Percentiles rank a stretch among this genome's conserved stretches.
These are phyloP conservation scores for Xerocomellus amylosporus DNA, from an alignment of 768 basidiomycete species.

Conservation along the genomic window DNA sequence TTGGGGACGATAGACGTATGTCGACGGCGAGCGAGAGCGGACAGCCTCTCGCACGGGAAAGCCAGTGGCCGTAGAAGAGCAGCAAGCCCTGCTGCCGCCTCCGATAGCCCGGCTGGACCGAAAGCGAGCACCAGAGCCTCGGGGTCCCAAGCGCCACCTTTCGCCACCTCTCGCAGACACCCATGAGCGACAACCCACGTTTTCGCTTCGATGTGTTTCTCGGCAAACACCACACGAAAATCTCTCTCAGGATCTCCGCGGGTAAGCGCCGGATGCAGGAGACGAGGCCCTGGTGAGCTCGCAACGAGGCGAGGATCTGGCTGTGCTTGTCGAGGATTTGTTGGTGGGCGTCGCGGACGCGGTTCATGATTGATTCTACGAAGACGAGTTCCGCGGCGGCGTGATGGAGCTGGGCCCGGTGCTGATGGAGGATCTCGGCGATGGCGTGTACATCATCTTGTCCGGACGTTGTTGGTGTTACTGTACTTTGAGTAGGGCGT, in stretches of 20 bases:
- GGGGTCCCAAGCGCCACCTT: conserved; percentile 38
- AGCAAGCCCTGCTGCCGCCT: conserved; percentile 6
- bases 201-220: conserved; percentile 23
- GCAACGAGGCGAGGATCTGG: conserved; percentile 17
- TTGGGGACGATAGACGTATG: conserved; percentile 4
- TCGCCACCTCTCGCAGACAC: conserved; percentile 45
- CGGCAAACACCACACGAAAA: conserved; percentile 42
- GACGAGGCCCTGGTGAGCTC: conserved; percentile 19
- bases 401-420: conserved; percentile 13
- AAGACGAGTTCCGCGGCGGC: conserved; percentile 9
- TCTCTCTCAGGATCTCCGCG: conserved; percentile 44
- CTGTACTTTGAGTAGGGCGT: too few relatives aligned
- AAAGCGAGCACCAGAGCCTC: conserved; percentile 47
- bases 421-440: conserved; percentile 13
- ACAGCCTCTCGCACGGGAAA: conserved; percentile 17
- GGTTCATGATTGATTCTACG: conserved; percentile 14
- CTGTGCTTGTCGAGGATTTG: neutral
- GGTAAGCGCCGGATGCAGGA: conserved; percentile 38
- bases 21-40: conserved; percentile 25
- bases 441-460: conserved; percentile 13
- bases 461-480: conserved; percentile 7
- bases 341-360: neutral
- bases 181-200: conserved; percentile 31
- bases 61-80: conserved; percentile 19
- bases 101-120: conserved; percentile 5